A percentile compares a stretch with the other conserved stretches of the same genome.
Evolutionary conservation across 441 rosid genomes (phyloP).

Genomic region (Croton setiger): DNA sequence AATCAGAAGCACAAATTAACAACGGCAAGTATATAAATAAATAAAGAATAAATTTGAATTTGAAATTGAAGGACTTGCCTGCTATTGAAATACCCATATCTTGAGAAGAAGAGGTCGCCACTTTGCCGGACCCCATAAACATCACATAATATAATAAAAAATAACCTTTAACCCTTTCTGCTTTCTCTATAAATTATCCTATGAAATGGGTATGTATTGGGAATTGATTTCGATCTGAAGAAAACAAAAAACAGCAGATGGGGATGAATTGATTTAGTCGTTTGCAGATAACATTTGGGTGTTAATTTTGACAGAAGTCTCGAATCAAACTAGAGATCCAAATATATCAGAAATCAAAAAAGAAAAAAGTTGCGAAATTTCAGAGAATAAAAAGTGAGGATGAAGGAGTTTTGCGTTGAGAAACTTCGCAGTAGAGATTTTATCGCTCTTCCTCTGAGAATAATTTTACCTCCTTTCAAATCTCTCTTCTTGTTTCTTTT

Average conservation of each 20-base stretch:
- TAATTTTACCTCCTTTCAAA: neutral
- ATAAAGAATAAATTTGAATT: neutral
- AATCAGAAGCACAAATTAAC: neutral
- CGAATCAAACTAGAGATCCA: neutral
- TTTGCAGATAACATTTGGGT: neutral
- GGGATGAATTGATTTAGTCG: neutral
- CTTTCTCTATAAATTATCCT: neutral
- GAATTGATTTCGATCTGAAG: neutral
- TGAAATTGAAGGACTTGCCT: conserved; percentile 26
- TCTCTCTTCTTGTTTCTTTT: too few species aligned
- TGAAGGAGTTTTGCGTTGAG: neutral
- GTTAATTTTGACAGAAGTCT: neutral
- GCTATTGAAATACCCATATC: conserved; percentile 30
- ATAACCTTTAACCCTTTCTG: neutral
- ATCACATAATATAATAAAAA: conserved; percentile 16
- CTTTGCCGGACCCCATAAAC: conserved; percentile 42
- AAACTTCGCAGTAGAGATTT: conserved; percentile 17
- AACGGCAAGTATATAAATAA: neutral
- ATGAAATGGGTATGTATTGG: neutral
- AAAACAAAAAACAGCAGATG: neutral
- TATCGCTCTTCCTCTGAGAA: neutral
- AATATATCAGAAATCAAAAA: neutral
- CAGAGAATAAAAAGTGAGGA: neutral
- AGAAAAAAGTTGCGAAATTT: neutral
- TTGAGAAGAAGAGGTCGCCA: conserved; percentile 40